These are phyloP conservation scores for Solanum peruvianum DNA, from an alignment of 257 asterid species.

Conservation along the genomic window DNA sequence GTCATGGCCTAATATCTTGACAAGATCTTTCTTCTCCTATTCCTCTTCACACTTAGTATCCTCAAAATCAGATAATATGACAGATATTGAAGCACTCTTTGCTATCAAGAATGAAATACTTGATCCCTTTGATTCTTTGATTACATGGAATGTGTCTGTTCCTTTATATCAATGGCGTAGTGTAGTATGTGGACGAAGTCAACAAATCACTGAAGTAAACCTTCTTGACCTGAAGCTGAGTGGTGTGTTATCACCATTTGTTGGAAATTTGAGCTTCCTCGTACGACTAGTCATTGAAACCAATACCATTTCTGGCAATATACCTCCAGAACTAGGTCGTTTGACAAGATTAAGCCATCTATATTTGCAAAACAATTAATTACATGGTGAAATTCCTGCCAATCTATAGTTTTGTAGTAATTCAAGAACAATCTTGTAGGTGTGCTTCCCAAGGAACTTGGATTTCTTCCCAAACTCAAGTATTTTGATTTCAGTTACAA, in stretches of 20 bases:
- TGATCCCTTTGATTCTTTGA: neutral
- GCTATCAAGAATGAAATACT: neutral
- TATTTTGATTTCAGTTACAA: neutral
- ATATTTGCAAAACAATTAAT: neutral
- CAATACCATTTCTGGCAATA: neutral
- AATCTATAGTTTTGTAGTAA: neutral
- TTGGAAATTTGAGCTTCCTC: neutral
- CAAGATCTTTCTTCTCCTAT: neutral
- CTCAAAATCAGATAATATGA: neutral
- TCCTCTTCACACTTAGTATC: neutral
- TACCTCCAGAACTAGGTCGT: neutral
- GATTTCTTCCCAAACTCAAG: neutral
- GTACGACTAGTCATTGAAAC: neutral
- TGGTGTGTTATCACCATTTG: neutral
- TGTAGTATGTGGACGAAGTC: neutral
- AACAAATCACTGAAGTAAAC: neutral
- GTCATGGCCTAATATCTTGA: neutral
- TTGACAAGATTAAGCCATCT: neutral
- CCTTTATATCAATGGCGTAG: neutral
- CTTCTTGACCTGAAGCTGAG: neutral
- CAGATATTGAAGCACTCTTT: neutral
- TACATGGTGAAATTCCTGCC: neutral
- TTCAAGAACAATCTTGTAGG: neutral
- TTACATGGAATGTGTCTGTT: neutral
- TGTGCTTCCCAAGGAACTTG: neutral